phyloP scores from a whole-genome alignment of 345 rosid species.

The Aurinia saxatilis region DNA sequence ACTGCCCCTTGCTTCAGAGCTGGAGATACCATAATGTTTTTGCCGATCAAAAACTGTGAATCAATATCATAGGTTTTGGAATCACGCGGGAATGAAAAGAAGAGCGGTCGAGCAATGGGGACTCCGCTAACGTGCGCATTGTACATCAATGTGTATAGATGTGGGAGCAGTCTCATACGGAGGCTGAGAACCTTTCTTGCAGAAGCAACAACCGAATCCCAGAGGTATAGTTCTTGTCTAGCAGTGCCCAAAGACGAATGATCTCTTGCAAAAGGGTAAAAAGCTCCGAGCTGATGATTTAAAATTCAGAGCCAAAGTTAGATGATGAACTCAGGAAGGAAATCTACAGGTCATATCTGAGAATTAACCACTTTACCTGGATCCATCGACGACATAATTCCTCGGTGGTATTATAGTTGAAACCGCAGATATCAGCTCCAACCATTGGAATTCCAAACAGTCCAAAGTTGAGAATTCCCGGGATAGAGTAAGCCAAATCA shows the following conservation, averaged over 20 bases:
- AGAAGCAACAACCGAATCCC: slow-evolving; percentile 67
- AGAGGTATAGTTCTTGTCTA: slow-evolving; percentile 64
- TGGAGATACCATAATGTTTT: slow-evolving; percentile 57
- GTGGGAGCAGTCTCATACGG: slow-evolving; percentile 60
- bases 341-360: neutral
- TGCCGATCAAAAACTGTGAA: slow-evolving; percentile 53
- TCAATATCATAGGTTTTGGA: slow-evolving; percentile 38
- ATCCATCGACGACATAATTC: slow-evolving; percentile 74
- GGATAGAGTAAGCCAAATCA: slow-evolving; percentile 55
- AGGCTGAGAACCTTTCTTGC: slow-evolving; percentile 65
- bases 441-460: slow-evolving; percentile 82
- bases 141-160: slow-evolving; percentile 61
- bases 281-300: slow-evolving; percentile 58
- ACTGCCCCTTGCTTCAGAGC: slow-evolving; percentile 32
- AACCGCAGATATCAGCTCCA: slow-evolving; percentile 80
- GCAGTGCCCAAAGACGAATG: slow-evolving; percentile 30
- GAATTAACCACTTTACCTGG: slow-evolving; percentile 40
- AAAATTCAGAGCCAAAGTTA: slow-evolving; percentile 8
- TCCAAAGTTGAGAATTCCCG: slow-evolving; percentile 57
- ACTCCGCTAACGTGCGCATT: slow-evolving; percentile 49
- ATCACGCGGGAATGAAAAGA: slow-evolving; percentile 64
- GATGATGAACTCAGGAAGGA: neutral
- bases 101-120: slow-evolving; percentile 73
- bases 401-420: slow-evolving; percentile 45
- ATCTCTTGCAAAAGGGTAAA: slow-evolving; percentile 79